These are phyloP conservation scores for Vitis hybrid DNA, from an alignment of 177 flowering plant genomes.

Conservation along the genomic window DNA sequence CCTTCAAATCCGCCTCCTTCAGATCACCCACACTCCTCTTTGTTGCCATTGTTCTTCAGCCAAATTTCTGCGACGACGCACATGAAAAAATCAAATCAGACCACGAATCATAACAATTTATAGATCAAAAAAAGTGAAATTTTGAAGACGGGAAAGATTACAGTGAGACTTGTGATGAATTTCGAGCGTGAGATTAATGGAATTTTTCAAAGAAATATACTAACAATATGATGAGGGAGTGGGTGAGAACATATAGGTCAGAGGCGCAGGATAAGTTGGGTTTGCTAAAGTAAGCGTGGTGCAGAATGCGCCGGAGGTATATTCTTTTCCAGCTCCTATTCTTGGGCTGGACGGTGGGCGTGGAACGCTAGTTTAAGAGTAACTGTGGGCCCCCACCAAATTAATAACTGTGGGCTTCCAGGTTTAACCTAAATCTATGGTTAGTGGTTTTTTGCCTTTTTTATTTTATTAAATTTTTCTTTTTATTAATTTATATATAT, in stretches of 20 bases:
- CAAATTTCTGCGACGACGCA: not conserved
- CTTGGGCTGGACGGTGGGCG: not conserved
- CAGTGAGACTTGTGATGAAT: no score
- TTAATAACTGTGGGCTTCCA: no score
- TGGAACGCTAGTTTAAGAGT: not conserved
- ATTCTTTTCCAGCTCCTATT: not conserved
- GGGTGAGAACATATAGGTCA: not conserved
- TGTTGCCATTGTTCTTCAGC: conserved; percentile 30
- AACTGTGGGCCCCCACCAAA: not conserved
- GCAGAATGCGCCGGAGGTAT: not conserved
- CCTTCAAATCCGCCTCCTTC: conserved; percentile 68
- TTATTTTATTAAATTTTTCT: no score
- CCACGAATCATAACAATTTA: no score
- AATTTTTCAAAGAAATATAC: not conserved
- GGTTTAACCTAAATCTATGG: no score
- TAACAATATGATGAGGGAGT: not conserved
- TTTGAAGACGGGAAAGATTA: no score
- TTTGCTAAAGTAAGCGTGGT: not conserved
- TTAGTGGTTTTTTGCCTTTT: no score
- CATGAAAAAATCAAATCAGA: not conserved
- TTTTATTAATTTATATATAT: no score
- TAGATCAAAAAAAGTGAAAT: no score
- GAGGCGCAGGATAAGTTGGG: not conserved
- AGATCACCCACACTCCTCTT: conserved; percentile 72
- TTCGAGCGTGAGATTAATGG: no score